Base-by-base conservation (phyloP, 257 asterid genomes). In the Solanum lycopersicoides region DNA sequence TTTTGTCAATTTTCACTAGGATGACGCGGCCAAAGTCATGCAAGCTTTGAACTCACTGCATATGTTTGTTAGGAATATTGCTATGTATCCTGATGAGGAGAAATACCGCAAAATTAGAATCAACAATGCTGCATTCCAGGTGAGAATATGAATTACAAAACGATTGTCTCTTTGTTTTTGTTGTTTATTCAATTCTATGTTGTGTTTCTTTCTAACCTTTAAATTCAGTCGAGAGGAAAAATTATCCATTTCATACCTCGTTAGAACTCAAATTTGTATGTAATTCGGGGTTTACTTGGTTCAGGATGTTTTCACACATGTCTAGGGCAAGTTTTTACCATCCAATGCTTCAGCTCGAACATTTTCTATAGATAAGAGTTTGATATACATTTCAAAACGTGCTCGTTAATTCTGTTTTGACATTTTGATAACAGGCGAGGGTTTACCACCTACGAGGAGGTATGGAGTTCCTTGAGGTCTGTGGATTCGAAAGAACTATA, bases 101-200 rank as follows among this genome's bases (percentile, higher is more conserved):
- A 97, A 94, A 87, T 96, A 89, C 87, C 98, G 99, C 71, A 97
- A 94, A 93, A 97, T 97, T 69, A 93, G 98, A 92, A 91, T 96
- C 88, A 92, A 89, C 86, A 96, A 96, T 92, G 91, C 97, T 85
- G 88, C 87, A 82, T 92, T 97, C 89, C 99, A 97, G 98, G 99
- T 97, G 74, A 90, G 88, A 59, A 82, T 82, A 9, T 82, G 85
- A 79, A 50, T 50, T 45, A 50, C 56, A 45, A 30, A 47, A 53
- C 10, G 12, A 45, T 18, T 79, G 65, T 79, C 65, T 41, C n/a
- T 79, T 28, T 79, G 25, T 79, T 79, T 77, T 44, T 79, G 65
- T 30, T 44, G 3, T 44, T 44, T 28, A 79, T 79, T 25, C 56
- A 44, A 16, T 25, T 44, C 37, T 15, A 44, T 8, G 65, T 8